Evolutionary conservation across 345 rosid species (phyloP), one percentile per base, ranked within the genome.

Genomic region (Eutrema heterophyllum): DNA sequence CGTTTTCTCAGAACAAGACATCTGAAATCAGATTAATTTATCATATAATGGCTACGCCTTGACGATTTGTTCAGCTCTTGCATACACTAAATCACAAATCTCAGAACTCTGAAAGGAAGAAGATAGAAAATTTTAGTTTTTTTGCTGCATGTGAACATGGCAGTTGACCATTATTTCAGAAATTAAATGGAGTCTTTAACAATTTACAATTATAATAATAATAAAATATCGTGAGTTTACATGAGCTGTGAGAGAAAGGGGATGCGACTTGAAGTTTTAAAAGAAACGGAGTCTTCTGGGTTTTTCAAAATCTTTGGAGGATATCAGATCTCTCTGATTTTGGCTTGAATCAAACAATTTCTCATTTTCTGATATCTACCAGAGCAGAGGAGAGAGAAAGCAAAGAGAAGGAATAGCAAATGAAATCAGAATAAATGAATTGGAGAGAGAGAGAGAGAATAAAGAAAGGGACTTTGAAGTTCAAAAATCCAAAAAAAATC

Each of bases 61-160:
- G 24, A 38, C 36, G 40, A 29, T 29, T 48, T 59, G 52, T n/a
- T 75, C 43, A 9, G 50, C 51, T 69, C 27, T 62, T 74, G 44
- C 68, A 30, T 57, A 54, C 38, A 58, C 60, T 9, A 5, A 35
- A 43, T 30, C 55, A 41, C 50, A 60, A 55, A 63, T 55, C 75
- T 55, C 53, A 11, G 8, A 69, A 62, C 32, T 60, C 49, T 51
- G 43, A 13, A 75, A 38, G 24, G 5, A 4, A 51, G 35, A 59
- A 49, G 68, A 64, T 55, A 52, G 18, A 30, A 35, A 15, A 30
- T 30, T 30, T 30, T 30, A 4, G 6, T 4, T 79, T 33, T 74
- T 60, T 8, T 21, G 18, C 0, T 66, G 87, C 93, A 85, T 84
- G 85, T 80, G 86, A 81, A 71, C 48, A 73, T 26, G 79, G 50